Percentiles rank a stretch among this genome's conserved stretches.
phyloP scores from a whole-genome alignment of 2,329 filamentous ascomycete species.

The Stromatinia cepivora region DNA sequence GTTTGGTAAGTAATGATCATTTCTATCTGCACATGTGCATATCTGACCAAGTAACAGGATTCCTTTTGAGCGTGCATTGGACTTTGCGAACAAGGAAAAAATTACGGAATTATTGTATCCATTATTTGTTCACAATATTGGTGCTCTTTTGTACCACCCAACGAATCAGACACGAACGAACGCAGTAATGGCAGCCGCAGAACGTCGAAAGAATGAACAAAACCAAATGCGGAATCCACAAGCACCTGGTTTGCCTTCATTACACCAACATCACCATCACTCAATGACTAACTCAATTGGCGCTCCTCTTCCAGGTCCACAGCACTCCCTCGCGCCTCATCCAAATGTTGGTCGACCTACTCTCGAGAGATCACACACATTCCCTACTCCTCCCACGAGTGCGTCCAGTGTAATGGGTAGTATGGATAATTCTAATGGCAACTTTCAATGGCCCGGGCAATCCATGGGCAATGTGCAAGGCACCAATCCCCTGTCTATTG shows the following conservation, averaged over 20 bases:
- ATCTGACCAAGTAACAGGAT: constrained; percentile 63
- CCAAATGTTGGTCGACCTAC: constrained; percentile 71
- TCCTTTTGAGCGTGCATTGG: constrained; percentile 93
- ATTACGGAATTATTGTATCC: constrained; percentile 95
- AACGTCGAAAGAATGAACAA: constrained; percentile 72
- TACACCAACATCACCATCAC: constrained; percentile 65
- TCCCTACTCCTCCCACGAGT: constrained; percentile 90
- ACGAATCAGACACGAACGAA: constrained; percentile 81
- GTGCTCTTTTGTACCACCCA: constrained; percentile 88
- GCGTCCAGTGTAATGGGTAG: constrained; percentile 78
- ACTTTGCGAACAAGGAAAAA: constrained; percentile 99
- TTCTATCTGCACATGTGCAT: background rate
- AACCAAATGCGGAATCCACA: constrained; percentile 60
- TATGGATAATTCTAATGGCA: constrained; percentile 71
- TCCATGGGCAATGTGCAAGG: constrained; percentile 62
- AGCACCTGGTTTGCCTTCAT: constrained; percentile 62
- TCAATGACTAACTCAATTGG: constrained; percentile 62
- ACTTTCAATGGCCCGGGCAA: constrained; percentile 75
- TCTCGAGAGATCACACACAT: constrained; percentile 84
- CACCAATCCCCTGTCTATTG: constrained; percentile 75
- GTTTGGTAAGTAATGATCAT: constrained; percentile 70
- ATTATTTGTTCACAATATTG: constrained; percentile 96
- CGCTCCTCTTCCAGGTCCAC: constrained; percentile 50
- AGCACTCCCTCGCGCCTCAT: constrained; percentile 62
- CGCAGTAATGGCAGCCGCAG: constrained; percentile 82